Conservation (phyloP, 2,329 filamentous ascomycete genomes). For the Aspergillus pseudoterreus region DNA sequence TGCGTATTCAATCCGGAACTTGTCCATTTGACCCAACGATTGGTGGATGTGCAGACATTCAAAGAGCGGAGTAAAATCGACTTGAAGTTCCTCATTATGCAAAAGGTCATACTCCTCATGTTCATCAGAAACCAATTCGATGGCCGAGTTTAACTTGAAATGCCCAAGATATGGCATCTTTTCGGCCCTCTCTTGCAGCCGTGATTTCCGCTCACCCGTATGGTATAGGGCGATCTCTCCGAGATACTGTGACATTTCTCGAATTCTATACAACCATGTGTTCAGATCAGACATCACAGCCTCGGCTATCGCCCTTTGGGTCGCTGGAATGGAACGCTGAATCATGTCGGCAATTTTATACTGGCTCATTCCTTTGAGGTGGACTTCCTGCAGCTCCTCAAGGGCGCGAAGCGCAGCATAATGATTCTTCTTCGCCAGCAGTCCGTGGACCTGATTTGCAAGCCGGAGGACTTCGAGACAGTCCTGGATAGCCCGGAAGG, state of each 20-base stretch:
- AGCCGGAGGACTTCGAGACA: slow-evolving; percentile 88
- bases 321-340: slow-evolving; percentile 89
- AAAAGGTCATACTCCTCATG: slow-evolving; percentile 92
- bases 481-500: slow-evolving; percentile 80
- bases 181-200: slow-evolving; percentile 79
- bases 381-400: slow-evolving; percentile 93
- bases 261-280: slow-evolving; percentile 91
- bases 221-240: slow-evolving; percentile 97
- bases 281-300: slow-evolving; percentile 96
- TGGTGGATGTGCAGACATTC: slow-evolving; percentile 97
- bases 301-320: slow-evolving; percentile 88
- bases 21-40: slow-evolving; percentile 85
- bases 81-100: slow-evolving; percentile 90
- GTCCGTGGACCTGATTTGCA: slow-evolving; percentile 89
- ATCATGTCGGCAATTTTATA: slow-evolving; percentile 95
- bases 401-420: slow-evolving; percentile 91
- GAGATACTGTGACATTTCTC: slow-evolving; percentile 92
- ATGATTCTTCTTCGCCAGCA: slow-evolving; percentile 89
- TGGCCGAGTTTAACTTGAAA: slow-evolving; percentile 92
- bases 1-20: slow-evolving; percentile 88
- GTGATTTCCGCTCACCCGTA: slow-evolving; percentile 77
- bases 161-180: slow-evolving; percentile 69
- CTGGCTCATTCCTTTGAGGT: slow-evolving; percentile 88
- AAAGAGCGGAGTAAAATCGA: slow-evolving; percentile 91
- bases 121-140: slow-evolving; percentile 93